phyloP scores from a whole-genome alignment of 352 stramenopile genomes.

The Phytophthora capsici region DNA sequence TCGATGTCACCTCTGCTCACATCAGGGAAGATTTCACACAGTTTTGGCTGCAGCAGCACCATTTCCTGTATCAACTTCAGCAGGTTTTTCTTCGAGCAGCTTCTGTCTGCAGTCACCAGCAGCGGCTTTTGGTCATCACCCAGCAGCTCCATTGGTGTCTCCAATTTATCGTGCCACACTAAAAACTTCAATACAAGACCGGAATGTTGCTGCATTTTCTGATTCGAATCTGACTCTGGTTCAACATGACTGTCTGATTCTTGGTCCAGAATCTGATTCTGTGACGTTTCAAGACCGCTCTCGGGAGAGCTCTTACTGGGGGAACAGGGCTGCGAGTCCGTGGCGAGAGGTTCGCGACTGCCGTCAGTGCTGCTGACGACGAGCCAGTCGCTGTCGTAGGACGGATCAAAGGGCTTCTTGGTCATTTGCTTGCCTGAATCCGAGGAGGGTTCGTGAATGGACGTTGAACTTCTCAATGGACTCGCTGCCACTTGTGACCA shows the following conservation, averaged over 20 bases:
- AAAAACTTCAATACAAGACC: constrained; percentile 27
- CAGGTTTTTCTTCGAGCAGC: constrained; percentile 7
- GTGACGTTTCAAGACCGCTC: constrained; percentile 18
- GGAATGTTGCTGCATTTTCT: not conserved
- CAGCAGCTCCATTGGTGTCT: constrained; percentile 24
- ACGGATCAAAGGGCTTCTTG: constrained; percentile 4
- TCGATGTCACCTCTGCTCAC: constrained; percentile 35
- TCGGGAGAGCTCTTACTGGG: not conserved
- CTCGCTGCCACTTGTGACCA: not conserved
- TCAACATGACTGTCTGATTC: not conserved
- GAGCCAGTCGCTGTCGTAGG: constrained; percentile 33
- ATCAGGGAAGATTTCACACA: constrained; percentile 45
- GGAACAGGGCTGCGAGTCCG: not conserved
- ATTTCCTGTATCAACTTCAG: constrained; percentile 17
- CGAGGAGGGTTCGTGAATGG: constrained; percentile 19
- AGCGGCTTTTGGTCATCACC: constrained; percentile 40
- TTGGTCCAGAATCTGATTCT: constrained; percentile 26
- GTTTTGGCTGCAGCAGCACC: constrained; percentile 42
- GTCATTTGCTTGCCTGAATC: constrained; percentile 6
- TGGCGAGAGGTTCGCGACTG: not conserved
- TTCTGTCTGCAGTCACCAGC: constrained; percentile 37
- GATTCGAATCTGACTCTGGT: constrained; percentile 22
- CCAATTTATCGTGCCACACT: constrained; percentile 33
- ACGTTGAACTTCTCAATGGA: constrained; percentile 25
- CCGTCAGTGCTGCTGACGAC: constrained; percentile 22